A percentile compares a stretch with the other conserved stretches of the same genome.
Conservation (phyloP, 129 eudicot genomes). For the Centella asiatica region DNA sequence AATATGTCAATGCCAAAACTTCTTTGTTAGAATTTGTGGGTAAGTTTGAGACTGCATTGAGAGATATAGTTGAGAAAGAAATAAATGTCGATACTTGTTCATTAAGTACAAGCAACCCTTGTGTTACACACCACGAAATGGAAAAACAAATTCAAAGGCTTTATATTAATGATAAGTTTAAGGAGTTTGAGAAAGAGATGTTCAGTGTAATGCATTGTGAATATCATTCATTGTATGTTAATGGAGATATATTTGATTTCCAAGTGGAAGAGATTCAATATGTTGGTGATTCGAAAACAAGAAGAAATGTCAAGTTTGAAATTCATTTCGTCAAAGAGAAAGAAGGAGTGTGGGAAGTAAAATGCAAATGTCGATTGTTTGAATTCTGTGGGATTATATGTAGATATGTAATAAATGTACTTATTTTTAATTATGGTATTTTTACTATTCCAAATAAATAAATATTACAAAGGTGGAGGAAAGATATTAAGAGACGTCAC, state of each 20-base stretch:
- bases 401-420: not conserved
- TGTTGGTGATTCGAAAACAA: too few relatives aligned
- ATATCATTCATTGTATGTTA: not conserved
- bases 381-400: not conserved
- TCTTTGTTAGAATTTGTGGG: too few relatives aligned
- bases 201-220: not conserved
- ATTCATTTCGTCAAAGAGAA: not conserved
- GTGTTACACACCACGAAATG: not conserved
- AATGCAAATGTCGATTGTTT: conserved; percentile 6
- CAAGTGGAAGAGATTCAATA: not conserved
- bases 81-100: too few relatives aligned
- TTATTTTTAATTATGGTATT: not conserved
- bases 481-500: conserved; percentile 1
- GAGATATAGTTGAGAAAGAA: too few relatives aligned
- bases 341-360: not conserved
- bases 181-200: conserved; percentile 1
- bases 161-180: not conserved
- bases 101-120: not conserved
- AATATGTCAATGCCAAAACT: too few relatives aligned
- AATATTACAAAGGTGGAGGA: conserved; percentile 5
- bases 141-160: conserved; percentile 3
- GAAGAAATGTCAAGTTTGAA: not conserved
- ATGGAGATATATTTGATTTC: not conserved
- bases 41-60: too few relatives aligned
- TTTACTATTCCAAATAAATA: not conserved